Conservation (phyloP, 2,329 filamentous ascomycete genomes). For the Aspergillus sclerotialis region DNA sequence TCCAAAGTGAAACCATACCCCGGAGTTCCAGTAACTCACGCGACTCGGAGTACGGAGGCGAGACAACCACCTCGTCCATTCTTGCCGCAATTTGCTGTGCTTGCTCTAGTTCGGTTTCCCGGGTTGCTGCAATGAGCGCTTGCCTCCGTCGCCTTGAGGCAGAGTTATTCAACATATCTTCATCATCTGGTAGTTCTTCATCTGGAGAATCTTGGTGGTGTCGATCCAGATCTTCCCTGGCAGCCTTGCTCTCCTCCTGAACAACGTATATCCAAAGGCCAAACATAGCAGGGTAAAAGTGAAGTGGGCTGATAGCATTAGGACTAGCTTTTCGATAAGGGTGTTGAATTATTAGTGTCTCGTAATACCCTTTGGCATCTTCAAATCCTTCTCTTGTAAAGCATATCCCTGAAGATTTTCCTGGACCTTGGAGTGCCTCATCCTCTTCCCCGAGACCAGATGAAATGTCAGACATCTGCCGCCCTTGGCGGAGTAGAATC, state of each 20-base stretch:
- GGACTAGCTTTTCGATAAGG: slow-evolving; percentile 60
- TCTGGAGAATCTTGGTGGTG: slow-evolving; percentile 15
- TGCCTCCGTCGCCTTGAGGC: slow-evolving; percentile 31
- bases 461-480: slow-evolving; percentile 13
- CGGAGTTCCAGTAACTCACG: slow-evolving; percentile 61
- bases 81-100: slow-evolving; percentile 59
- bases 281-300: slow-evolving; percentile 78
- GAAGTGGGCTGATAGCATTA: slow-evolving; percentile 55
- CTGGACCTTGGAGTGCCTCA: slow-evolving; percentile 3
- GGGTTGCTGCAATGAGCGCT: slow-evolving; percentile 29
- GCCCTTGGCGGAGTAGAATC: slow-evolving; percentile 59
- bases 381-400: slow-evolving; percentile 48
- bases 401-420: slow-evolving; percentile 13
- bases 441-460: slow-evolving; percentile 1
- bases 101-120: slow-evolving; percentile 47
- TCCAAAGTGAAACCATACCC: slow-evolving; percentile 68
- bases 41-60: slow-evolving; percentile 63
- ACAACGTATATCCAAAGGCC: slow-evolving; percentile 73
- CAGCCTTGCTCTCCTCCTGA: slow-evolving; percentile 52
- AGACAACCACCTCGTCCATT: slow-evolving; percentile 65
- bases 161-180: slow-evolving; percentile 17
- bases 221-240: slow-evolving; percentile 32
- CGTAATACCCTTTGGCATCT: slow-evolving; percentile 63
- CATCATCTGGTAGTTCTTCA: slow-evolving; percentile 23
- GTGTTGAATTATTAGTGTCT: slow-evolving; percentile 68